Evolutionary conservation across 495 filamentous ascomycete species (phyloP), one percentile per base, ranked within the genome.

Genomic region (Chaetomium tenue): DNA sequence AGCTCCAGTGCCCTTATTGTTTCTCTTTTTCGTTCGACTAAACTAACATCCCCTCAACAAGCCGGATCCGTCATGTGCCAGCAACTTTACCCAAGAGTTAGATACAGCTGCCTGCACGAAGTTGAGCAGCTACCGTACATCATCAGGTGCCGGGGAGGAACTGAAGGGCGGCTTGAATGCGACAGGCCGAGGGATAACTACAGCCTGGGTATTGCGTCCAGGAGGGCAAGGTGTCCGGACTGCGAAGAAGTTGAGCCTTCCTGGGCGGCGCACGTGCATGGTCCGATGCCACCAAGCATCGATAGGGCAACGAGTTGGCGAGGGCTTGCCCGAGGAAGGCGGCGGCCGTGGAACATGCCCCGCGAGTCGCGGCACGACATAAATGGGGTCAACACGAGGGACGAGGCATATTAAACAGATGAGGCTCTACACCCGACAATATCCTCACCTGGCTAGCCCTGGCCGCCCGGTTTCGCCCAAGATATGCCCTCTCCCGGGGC

Each of bases 141-240:
- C 18, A 33, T 56, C 7, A 39, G 13, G 16, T 56, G 53, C 33
- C 28, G 8, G n/a, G 53, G 30, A 13, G 50, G 23, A n/a, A 9
- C 12, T 4, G 25, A 33, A 7, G 4, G 28, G 8, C 5, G 30
- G n/a, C 26, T 33, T 20, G 53, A 40, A 11, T 56, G 53, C 16
- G 53, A 23, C 5, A 20, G 2, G 9, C 30, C 53, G 9, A 39
- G 18, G n/a, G 5, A 56, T 18, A 56, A 56, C 53, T 56, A 56
- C 53, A 56, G n/a, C 30, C 30, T 56, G 18, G 53, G 53, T 7
- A 40, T 56, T n/a, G 9, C 53, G 23, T 56, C 53, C n/a, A 56
- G 16, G 33, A 56, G 12, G n/a, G 53, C 28, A 2, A 56, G 11
- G 33, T 56, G 53, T 15, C 53, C 53, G n/a, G 53, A 56, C 18